phyloP scores from a whole-genome alignment of 2,329 filamentous ascomycete species.

The Microsporum canis region DNA sequence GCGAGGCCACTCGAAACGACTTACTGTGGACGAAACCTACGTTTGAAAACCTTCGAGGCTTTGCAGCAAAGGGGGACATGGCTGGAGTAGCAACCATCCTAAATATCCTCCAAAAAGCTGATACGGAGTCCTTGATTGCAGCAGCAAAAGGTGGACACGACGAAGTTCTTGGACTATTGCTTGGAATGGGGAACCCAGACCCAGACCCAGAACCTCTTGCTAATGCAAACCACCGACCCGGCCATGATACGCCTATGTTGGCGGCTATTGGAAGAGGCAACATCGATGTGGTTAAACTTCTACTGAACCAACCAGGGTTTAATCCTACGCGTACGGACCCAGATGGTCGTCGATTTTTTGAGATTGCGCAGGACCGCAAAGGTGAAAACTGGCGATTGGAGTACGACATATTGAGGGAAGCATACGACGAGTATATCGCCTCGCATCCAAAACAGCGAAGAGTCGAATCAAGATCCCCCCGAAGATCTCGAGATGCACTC shows the following conservation, averaged over 20 bases:
- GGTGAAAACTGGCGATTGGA: constrained; percentile 89
- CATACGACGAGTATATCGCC: constrained; percentile 32
- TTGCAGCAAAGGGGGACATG: constrained; percentile 41
- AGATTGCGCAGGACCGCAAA: constrained; percentile 69
- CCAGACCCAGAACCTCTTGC: constrained; percentile 58
- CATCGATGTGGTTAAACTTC: constrained; percentile 67
- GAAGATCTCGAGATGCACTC: constrained; percentile 30
- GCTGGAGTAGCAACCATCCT: constrained; percentile 40
- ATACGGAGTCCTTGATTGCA: constrained; percentile 78
- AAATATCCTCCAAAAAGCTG: constrained; percentile 46
- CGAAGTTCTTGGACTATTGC: constrained; percentile 66
- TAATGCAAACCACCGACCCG: constrained; percentile 42
- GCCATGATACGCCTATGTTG: constrained; percentile 82
- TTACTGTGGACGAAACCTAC: constrained; percentile 42
- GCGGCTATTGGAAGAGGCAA: constrained; percentile 86
- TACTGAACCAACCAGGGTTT: constrained; percentile 67
- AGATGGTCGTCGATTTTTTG: constrained; percentile 70
- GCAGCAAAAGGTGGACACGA: constrained; percentile 87
- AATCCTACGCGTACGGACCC: constrained; percentile 66
- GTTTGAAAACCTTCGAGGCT: constrained; percentile 38
- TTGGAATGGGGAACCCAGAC: constrained; percentile 56
- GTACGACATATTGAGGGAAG: constrained; percentile 64
- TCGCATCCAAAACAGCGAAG: constrained; percentile 23
- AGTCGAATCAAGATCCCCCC: constrained; percentile 27
- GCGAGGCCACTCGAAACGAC: constrained; percentile 40